Base-by-base conservation (phyloP, 371 early-diverging fungal species). In the Actinomortierella ambigua region DNA sequence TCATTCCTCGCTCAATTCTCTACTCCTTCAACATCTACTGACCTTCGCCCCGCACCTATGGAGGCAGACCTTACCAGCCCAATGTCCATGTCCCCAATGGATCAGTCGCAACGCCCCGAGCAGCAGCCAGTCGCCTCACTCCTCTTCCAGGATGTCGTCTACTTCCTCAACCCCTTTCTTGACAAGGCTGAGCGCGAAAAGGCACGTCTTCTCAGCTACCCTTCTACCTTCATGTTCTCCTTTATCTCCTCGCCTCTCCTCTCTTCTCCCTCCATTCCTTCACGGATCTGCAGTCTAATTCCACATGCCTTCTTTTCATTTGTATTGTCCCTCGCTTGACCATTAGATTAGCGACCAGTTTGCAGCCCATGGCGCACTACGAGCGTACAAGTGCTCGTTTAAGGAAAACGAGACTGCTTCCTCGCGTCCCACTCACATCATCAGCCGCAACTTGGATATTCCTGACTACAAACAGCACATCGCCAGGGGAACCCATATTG, bases 401-500 rank as follows among this genome's bases (percentile, higher is more conserved):
- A 17, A 55, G 15, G 57, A 59, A 14, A 24, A 46, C 40, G 22
- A 39, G 20, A 22, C 42, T 14, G 29, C 6, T 42, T 1, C 52
- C 3, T 48, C 26, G 15, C 51, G 15, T 18, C 63, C 67, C 0
- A 73, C 73, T 14, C 73, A 73, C 40, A 73, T 73, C n/a, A 73
- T 73, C n/a, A 53, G 63, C 7, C 53, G 57, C 15, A 63, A 73
- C 34, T 26, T 66, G 17, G 76, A 76, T 41, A 34, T 69, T 34
- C 61, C 76, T 2, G 69, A 76, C 47, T 65, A 65, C 24, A 59
- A 65, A 17, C 59, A 65, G 15, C 69, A 65, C n/a, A 18, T 24
- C 7, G 76, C 69, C n/a, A 50, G 69, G 22, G 65, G 66, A 5
- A 62, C 69, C 15, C 65, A 69, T 49, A 61, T 76, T 28, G 69